phyloP scores from a whole-genome alignment of 2,329 filamentous ascomycete genomes.

The Metarhizium brunneum region DNA sequence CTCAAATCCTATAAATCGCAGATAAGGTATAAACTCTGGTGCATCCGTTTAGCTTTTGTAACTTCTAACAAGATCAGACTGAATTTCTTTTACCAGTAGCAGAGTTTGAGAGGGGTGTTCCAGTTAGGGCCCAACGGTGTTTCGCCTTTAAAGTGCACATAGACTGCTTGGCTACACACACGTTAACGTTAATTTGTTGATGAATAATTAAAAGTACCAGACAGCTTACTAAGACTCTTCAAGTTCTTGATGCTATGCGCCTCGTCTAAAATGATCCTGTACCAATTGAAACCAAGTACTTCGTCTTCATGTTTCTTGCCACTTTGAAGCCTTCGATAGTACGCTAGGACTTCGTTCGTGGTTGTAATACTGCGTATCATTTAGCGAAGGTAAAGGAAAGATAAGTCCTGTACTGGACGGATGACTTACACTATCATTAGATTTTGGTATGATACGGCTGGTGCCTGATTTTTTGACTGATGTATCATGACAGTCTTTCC shows the following conservation, averaged over 20 bases:
- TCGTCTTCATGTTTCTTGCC: background rate
- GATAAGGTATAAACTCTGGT: constrained; percentile 26
- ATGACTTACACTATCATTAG: background rate
- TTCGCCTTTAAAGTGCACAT: constrained; percentile 18
- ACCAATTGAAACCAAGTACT: constrained; percentile 23
- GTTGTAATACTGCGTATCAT: background rate
- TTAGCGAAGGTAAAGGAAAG: background rate
- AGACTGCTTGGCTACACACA: constrained; percentile 1
- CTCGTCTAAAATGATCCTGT: constrained; percentile 48
- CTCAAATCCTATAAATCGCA: constrained; percentile 20
- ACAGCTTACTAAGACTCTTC: constrained; percentile 17
- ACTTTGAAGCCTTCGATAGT: background rate
- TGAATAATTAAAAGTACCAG: background rate
- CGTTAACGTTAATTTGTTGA: background rate
- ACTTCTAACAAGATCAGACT: background rate
- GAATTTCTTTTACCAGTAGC: constrained; percentile 14
- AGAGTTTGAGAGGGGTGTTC: constrained; percentile 25
- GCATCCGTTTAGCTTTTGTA: background rate
- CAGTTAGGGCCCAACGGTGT: constrained; percentile 25
- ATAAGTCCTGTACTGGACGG: background rate
- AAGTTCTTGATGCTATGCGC: constrained; percentile 47
- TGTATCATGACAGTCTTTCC: constrained; percentile 6
- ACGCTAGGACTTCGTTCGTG: background rate
- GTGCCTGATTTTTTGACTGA: background rate
- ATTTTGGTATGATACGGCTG: background rate